Percentiles rank a stretch among this genome's conserved stretches.
These are phyloP conservation scores for Sugiyamaella castrensis DNA, from an alignment of 1,139 yeast genomes.

Conservation along the genomic window DNA sequence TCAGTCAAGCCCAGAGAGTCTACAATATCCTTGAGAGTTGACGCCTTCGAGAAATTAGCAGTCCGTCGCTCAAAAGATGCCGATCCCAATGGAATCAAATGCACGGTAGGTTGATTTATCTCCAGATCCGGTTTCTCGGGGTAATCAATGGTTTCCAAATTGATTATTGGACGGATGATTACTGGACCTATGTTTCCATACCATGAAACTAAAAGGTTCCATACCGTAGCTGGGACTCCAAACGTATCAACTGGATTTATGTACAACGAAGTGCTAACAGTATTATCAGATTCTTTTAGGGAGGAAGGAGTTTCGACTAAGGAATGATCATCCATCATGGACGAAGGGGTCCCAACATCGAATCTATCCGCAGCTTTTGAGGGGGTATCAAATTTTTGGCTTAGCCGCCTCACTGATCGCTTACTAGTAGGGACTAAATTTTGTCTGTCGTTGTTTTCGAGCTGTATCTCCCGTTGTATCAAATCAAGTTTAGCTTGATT, in stretches of 20 bases:
- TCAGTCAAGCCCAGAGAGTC: conserved; percentile 5
- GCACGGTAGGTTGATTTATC: conserved; percentile 7
- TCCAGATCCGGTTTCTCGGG: conserved; percentile 1
- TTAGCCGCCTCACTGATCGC: no score
- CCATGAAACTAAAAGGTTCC: conserved; percentile 8
- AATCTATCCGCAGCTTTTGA: no score
- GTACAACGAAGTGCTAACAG: neutral
- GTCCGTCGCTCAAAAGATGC: neutral
- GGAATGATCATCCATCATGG: no score
- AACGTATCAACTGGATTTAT: neutral
- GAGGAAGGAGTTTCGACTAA: no score
- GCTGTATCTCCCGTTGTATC: neutral
- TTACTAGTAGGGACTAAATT: no score
- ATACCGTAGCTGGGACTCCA: conserved; percentile 1
- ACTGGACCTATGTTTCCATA: conserved; percentile 7
- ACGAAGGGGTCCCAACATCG: no score
- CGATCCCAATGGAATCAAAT: conserved; percentile 5
- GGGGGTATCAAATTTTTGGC: no score
- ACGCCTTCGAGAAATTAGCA: conserved; percentile 5
- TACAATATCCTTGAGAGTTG: conserved; percentile 10
- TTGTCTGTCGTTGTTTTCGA: neutral
- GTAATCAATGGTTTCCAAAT: neutral
- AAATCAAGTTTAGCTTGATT: conserved; percentile 1
- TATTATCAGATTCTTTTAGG: no score
- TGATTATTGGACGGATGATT: conserved; percentile 6